These are phyloP conservation scores for Coemansia biformis DNA, from an alignment of 192 early-diverging fungal genomes.

Conservation along the genomic window DNA sequence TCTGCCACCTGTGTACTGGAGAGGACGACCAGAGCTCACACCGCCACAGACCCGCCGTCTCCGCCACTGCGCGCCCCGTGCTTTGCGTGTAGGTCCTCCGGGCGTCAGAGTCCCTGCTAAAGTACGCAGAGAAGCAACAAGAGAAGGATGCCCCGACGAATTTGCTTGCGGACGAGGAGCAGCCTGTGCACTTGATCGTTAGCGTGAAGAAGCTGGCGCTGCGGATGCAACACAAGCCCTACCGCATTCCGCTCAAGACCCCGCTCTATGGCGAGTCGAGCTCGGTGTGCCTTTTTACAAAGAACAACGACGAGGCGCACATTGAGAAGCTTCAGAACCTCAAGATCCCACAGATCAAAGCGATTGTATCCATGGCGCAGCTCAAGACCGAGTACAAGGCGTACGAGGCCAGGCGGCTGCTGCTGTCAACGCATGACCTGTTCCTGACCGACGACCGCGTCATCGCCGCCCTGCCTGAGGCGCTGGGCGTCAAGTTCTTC, in stretches of 20 bases:
- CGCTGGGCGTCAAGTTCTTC: slow-evolving; percentile 82
- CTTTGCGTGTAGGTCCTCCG: slow-evolving; percentile 32
- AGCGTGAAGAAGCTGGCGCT: slow-evolving; percentile 65
- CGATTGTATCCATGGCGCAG: slow-evolving; percentile 74
- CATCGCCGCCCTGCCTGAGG: slow-evolving; percentile 63
- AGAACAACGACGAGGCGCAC: slow-evolving; percentile 74
- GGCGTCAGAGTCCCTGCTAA: slow-evolving; percentile 36
- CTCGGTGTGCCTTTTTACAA: slow-evolving; percentile 84
- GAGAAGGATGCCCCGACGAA: slow-evolving; percentile 40
- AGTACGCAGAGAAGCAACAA: slow-evolving; percentile 20
- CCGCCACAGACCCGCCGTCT: no score
- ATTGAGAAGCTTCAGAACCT: slow-evolving; percentile 66
- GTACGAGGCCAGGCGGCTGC: slow-evolving; percentile 73
- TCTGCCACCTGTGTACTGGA: neutral
- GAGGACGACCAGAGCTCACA: no score
- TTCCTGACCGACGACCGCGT: slow-evolving; percentile 87
- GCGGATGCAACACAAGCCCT: slow-evolving; percentile 58
- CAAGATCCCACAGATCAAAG: slow-evolving; percentile 55
- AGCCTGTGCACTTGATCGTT: slow-evolving; percentile 60
- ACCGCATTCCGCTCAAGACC: slow-evolving; percentile 65
- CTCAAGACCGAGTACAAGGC: slow-evolving; percentile 74
- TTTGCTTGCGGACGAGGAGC: slow-evolving; percentile 52
- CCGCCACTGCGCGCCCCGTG: no score
- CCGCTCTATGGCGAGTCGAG: slow-evolving; percentile 59
- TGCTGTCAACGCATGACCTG: slow-evolving; percentile 72